A percentile compares a stretch with the other conserved stretches of the same genome.
These are phyloP conservation scores for Trichophyton benhamiae DNA, from an alignment of 2,329 filamentous ascomycete genomes.

Conservation along the genomic window DNA sequence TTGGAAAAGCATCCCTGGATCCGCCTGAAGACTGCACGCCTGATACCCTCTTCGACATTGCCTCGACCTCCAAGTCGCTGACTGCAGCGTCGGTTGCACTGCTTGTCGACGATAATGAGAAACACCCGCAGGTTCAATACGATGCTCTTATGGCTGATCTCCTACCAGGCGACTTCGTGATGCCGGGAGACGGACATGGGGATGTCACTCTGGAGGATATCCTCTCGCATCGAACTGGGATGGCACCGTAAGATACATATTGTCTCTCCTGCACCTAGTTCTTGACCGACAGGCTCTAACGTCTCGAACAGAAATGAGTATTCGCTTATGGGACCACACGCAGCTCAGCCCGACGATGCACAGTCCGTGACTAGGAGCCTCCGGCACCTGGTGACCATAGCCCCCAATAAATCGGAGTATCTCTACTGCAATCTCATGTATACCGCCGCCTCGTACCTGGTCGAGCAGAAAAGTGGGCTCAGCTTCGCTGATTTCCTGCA, in stretches of 20 bases:
- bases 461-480: neutral
- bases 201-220: conserved; percentile 44
- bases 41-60: conserved; percentile 20
- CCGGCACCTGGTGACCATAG: neutral
- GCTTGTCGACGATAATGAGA: conserved; percentile 32
- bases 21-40: conserved; percentile 6
- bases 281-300: neutral
- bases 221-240: conserved; percentile 41
- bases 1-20: neutral
- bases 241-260: conserved; percentile 32
- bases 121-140: conserved; percentile 33
- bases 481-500: neutral
- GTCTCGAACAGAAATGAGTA: neutral
- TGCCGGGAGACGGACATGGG: conserved; percentile 37
- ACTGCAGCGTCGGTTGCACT: conserved; percentile 24
- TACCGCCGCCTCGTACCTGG: neutral
- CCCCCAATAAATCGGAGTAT: neutral
- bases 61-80: conserved; percentile 18
- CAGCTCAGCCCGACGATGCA: neutral
- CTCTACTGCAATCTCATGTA: neutral
- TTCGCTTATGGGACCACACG: neutral
- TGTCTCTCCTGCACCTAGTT: neutral
- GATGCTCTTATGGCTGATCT: conserved; percentile 36
- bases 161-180: conserved; percentile 42
- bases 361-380: neutral